Percentiles rank a stretch among this genome's conserved stretches.
Evolutionary conservation across 1,139 yeast genomes (phyloP).

Genomic region (Martiniozyma asiatica): DNA sequence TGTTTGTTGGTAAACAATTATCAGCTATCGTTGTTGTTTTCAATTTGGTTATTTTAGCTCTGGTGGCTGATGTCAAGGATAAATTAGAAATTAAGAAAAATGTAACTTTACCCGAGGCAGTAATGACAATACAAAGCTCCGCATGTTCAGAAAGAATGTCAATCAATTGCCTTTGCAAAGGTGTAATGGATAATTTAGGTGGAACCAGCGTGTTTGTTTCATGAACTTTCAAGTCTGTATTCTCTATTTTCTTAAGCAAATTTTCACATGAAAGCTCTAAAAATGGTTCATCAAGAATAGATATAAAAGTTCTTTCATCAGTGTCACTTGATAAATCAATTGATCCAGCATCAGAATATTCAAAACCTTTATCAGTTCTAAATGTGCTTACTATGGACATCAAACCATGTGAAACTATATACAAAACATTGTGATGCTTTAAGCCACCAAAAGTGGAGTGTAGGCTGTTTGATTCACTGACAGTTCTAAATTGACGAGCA

Average conservation of each 20-base stretch:
- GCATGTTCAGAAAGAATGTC: constrained; percentile 25
- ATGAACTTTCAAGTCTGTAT: no score
- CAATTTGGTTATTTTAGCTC: constrained; percentile 8
- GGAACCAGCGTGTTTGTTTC: no score
- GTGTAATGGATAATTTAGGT: not conserved
- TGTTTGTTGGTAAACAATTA: constrained; percentile 20
- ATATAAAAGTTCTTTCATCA: constrained; percentile 21
- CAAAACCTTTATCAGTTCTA: constrained; percentile 46
- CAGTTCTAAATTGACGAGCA: constrained; percentile 1
- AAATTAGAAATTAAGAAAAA: constrained; percentile 42
- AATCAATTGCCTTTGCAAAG: constrained; percentile 12
- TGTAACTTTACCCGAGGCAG: constrained; percentile 32
- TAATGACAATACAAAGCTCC: constrained; percentile 48
- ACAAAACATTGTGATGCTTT: constrained; percentile 42
- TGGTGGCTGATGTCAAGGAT: constrained; percentile 33
- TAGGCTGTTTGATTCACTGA: no score
- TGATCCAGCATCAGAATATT: constrained; percentile 49
- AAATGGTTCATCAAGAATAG: constrained; percentile 48
- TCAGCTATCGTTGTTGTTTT: constrained; percentile 6
- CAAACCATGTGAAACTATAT: constrained; percentile 46
- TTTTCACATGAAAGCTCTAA: constrained; percentile 29
- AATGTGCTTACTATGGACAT: constrained; percentile 62
- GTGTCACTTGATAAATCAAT: constrained; percentile 29
- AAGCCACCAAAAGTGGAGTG: no score
- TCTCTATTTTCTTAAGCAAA: constrained; percentile 16